Base-by-base conservation (phyloP, 352 stramenopile genomes). In the Vaucheria bursata region DNA sequence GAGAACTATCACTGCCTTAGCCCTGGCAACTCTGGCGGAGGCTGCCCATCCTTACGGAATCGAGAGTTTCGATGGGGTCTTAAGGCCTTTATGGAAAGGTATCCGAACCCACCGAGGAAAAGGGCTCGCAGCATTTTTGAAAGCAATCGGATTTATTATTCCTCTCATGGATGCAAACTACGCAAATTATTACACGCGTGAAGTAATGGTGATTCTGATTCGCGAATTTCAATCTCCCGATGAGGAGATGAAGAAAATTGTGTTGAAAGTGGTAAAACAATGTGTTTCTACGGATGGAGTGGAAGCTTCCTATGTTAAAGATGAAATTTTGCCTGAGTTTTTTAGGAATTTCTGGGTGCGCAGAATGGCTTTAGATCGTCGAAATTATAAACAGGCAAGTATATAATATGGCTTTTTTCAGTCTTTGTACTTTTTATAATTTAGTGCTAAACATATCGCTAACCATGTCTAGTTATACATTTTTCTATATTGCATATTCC, bases 161-260 rank as follows among this genome's bases (percentile, higher is more conserved):
- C 96, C 96, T 18, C 86, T 99, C 1, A 99, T 99, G 95, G 96
- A 99, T 82, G 91, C 95, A 18, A 96, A 97, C 83, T 98, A 99
- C 85, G 96, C 96, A 0, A 98, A 97, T 85, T 98, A 98, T 84
- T 99, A 98, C 85, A 99, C 95, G 0, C 89, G 94, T 18, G 91
- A 99, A 74, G 95, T 98, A 38, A 99, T 99, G 96, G 90, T 96
- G 40, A 98, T 99, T 82, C 87, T 99, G 66, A 96, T 98, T 38
- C 90, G 95, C 70, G 95, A 99, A 82, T 99, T 99, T 83, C 92
- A 98, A 82, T 84, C 75, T 34, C 95, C 95, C 0, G 96, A 99
- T 85, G 95, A 99, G 84, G 95, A 99, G 88, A 99, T 99, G 95
- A 98, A 98, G 84, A 97, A 97, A 84, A 97, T 97, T 75, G 93